Evolutionary conservation across 73 alveolate genomes (phyloP).

Genomic region (Paramecium tetraurelia): DNA sequence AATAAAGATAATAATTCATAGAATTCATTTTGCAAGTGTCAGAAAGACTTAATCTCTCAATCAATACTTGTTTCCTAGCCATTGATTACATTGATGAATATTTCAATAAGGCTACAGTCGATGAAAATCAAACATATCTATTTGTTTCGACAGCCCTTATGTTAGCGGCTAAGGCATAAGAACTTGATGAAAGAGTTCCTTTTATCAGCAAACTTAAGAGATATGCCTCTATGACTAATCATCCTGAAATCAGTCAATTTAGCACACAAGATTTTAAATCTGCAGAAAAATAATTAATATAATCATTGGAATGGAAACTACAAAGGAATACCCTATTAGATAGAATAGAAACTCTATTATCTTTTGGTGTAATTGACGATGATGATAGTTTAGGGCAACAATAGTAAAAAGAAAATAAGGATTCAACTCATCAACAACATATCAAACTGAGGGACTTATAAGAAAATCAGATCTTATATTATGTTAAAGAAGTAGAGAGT

Average conservation of each 20-base stretch:
- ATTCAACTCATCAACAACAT: neutral
- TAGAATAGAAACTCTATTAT: constrained; percentile 40
- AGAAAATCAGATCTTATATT: neutral
- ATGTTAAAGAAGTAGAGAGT: constrained; percentile 29
- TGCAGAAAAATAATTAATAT: constrained; percentile 39
- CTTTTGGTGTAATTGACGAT: constrained; percentile 50
- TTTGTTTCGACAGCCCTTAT: constrained; percentile 12
- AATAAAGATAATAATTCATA: neutral
- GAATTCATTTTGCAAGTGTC: neutral
- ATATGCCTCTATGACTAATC: constrained; percentile 43
- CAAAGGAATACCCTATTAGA: constrained; percentile 46
- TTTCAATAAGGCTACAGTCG: neutral
- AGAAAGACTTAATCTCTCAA: neutral
- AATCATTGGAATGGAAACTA: constrained; percentile 46
- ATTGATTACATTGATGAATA: neutral
- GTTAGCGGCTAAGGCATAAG: constrained; percentile 59
- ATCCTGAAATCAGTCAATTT: constrained; percentile 4
- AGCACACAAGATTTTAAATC: constrained; percentile 19
- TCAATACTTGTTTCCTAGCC: neutral
- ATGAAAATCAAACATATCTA: neutral
- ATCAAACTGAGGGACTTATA: neutral
- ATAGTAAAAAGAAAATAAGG: neutral
- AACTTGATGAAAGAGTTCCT: constrained; percentile 64
- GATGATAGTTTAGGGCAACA: constrained; percentile 32
- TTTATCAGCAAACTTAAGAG: constrained; percentile 54